These are phyloP conservation scores for Salix suchowensis DNA, from an alignment of 345 rosid genomes.

Conservation along the genomic window DNA sequence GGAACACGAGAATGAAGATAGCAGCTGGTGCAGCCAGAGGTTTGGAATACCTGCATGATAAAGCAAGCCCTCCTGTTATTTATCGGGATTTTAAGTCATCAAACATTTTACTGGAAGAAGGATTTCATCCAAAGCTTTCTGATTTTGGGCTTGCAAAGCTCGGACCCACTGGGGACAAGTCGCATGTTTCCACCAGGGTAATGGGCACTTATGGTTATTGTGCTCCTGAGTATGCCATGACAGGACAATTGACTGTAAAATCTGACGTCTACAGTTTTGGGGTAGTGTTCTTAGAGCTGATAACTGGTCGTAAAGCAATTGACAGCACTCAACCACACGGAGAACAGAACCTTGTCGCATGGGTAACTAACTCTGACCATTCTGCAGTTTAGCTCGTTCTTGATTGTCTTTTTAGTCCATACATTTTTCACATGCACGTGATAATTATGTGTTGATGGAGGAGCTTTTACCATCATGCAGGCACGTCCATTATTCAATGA, in stretches of 20 bases:
- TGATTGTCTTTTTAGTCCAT: neutral
- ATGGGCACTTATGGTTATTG: conserved; percentile 99
- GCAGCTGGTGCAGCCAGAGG: conserved; percentile 99
- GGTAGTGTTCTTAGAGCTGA: conserved; percentile 86
- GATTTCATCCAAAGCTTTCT: conserved; percentile 89
- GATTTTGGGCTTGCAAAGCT: conserved; percentile 98
- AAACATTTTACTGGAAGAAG: conserved; percentile 84
- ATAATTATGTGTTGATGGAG: neutral
- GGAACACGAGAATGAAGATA: conserved; percentile 97
- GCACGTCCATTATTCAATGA: conserved; percentile 84
- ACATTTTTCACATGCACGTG: neutral
- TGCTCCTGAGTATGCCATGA: conserved; percentile 99
- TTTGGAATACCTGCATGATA: conserved; percentile 85
- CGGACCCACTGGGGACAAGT: conserved; percentile 95
- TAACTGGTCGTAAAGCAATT: conserved; percentile 93
- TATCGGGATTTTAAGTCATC: conserved; percentile 97
- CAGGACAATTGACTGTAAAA: conserved; percentile 92
- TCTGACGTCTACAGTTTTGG: conserved; percentile 97
- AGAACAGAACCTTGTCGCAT: conserved; percentile 89
- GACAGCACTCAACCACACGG: conserved; percentile 84
- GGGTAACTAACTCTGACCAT: conserved; percentile 45
- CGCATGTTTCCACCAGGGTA: conserved; percentile 97
- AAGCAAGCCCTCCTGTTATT: conserved; percentile 94
- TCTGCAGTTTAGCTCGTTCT: neutral
- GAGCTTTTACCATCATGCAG: conserved; percentile 36